Conservation (phyloP, 176 grass and related monocot species). For the Aegilops speltoides region DNA sequence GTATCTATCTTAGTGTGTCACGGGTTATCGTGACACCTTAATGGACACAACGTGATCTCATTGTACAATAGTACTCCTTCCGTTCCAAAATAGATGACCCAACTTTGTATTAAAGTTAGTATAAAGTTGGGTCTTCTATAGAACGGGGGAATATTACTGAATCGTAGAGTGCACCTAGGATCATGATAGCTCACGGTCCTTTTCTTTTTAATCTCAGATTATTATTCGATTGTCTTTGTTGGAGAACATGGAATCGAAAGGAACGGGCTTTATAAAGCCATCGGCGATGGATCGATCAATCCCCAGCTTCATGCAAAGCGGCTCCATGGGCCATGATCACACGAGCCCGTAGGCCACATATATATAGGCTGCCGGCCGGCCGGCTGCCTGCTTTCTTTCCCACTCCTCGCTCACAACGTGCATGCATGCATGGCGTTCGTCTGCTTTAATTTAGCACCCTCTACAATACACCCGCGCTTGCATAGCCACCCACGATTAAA, state of each 20-base stretch:
- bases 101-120: too few relatives aligned
- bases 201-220: neutral
- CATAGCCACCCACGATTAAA: conserved; percentile 23
- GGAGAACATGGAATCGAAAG: neutral
- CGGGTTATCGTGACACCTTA: too few relatives aligned
- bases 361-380: too few relatives aligned
- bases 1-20: too few relatives aligned
- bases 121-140: too few relatives aligned
- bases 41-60: too few relatives aligned
- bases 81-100: too few relatives aligned
- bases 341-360: neutral
- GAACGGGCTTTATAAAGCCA: neutral
- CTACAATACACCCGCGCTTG: neutral
- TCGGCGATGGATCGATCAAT: neutral
- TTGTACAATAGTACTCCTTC: too few relatives aligned
- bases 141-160: too few relatives aligned
- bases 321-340: neutral
- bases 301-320: neutral
- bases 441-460: neutral
- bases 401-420: neutral
- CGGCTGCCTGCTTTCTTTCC: neutral
- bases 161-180: too few relatives aligned
- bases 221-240: neutral
- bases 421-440: neutral
- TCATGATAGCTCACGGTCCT: neutral